Base-by-base conservation (phyloP, 2,329 filamentous ascomycete genomes). In the Epichloe uncinata region DNA sequence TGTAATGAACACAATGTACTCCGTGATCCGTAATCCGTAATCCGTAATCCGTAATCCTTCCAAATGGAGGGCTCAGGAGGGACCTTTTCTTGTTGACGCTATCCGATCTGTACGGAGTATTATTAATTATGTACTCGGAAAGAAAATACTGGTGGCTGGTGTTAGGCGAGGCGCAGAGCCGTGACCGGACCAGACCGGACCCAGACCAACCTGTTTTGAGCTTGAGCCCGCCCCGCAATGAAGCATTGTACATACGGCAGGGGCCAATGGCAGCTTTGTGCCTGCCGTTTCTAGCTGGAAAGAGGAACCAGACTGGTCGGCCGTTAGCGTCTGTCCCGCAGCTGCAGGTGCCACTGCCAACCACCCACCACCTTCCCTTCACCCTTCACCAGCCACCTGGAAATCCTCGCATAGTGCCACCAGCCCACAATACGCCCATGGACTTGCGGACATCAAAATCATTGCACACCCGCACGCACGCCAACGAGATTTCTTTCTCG, bases 381-480 rank as follows among this genome's bases (percentile, higher is more conserved):
- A 26, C 16, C 26, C 34, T 22, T 48, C 37, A 42, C 51, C 51
- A 53, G 48, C 51, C 51, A 53, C 51, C 51, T 40, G 34, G 12
- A 38, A 43, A 43, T 43, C 20, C 18, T 16, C 9, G 26, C 11
- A 12, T 42, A 7, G 30, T 18, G 6, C 13, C 45, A 22, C 37
- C 38, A 48, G 46, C 26, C 45, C 30, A 47, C 33, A 22, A 45
- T 44, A 33, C 34, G 11, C 26, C 34, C 20, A 22, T 22, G 16
- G 35, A 26, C 35, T 16, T 15, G 5, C 15, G n/a, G 6, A 48
- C 12, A 34, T 51, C 49, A 51, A 48, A 51, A 48, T 11, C 22
- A 15, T 11, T 43, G 40, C 34, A 20, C 12, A n/a, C 20, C 36
- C n/a, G n/a, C n/a, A n/a, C 44, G 34, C 35, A 18, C 18, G 7